Percentiles rank a stretch among this genome's conserved stretches.
Evolutionary conservation across 208 protist genomes (phyloP).

Genomic region (Trypanosomatidae sp.): DNA sequence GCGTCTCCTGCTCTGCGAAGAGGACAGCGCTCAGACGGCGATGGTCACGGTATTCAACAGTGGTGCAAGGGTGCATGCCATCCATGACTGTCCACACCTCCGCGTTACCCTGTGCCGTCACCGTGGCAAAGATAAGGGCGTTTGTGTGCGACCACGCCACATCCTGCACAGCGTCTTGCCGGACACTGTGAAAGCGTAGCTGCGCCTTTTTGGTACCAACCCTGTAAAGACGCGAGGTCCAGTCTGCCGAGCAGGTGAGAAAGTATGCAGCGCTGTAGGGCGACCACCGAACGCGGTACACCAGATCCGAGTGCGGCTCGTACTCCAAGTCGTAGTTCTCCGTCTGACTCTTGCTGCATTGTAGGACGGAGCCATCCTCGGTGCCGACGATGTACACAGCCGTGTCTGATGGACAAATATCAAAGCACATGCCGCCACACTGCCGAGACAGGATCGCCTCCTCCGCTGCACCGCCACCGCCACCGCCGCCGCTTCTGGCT

Average conservation of each 20-base stretch:
- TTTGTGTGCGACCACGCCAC: slow-evolving; percentile 93
- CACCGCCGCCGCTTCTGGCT: neutral
- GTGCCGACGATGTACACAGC: slow-evolving; percentile 95
- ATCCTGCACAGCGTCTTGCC: slow-evolving; percentile 92
- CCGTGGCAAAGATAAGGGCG: slow-evolving; percentile 92
- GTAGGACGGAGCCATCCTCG: slow-evolving; percentile 95
- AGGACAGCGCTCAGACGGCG: slow-evolving; percentile 74
- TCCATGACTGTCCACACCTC: slow-evolving; percentile 83
- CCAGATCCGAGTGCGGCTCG: slow-evolving; percentile 90
- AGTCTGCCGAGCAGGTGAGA: slow-evolving; percentile 96
- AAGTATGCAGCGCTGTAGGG: slow-evolving; percentile 92
- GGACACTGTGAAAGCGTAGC: slow-evolving; percentile 83
- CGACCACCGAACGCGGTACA: slow-evolving; percentile 94
- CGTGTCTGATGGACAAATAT: slow-evolving; percentile 88
- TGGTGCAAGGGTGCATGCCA: slow-evolving; percentile 67
- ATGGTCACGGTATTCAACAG: slow-evolving; percentile 67
- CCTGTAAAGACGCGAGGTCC: slow-evolving; percentile 94
- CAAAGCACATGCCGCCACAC: slow-evolving; percentile 93
- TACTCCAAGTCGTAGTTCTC: slow-evolving; percentile 96
- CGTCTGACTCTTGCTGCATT: slow-evolving; percentile 96
- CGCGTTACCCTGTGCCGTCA: slow-evolving; percentile 82
- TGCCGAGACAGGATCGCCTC: slow-evolving; percentile 93
- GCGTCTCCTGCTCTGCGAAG: slow-evolving; percentile 86
- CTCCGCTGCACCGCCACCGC: slow-evolving; percentile 26
- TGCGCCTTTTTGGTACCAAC: slow-evolving; percentile 59